Conservation (phyloP, 73 alveolate genomes). For the Tetrahymena elliotti region DNA sequence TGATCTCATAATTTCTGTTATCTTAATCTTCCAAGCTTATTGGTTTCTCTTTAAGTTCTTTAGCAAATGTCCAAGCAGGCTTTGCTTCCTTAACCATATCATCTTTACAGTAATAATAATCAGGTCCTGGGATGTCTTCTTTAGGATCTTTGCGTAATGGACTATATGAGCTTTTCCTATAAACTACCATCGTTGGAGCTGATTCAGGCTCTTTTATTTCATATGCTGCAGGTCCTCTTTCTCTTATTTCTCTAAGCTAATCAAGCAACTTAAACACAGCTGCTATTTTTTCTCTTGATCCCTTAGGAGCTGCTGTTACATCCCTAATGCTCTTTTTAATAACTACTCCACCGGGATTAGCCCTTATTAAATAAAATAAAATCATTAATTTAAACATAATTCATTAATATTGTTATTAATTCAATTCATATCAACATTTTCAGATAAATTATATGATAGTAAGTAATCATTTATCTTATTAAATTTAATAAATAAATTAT, state of each 20-base stretch:
- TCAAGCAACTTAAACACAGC: conserved; percentile 5
- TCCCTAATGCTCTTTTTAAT: neutral
- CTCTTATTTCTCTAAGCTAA: conserved; percentile 10
- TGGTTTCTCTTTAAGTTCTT: conserved; percentile 12
- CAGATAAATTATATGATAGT: too few relatives aligned
- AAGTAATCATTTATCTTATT: too few relatives aligned
- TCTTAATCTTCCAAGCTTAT: conserved; percentile 21
- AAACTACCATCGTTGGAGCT: conserved; percentile 37
- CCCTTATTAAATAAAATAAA: neutral
- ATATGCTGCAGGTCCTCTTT: conserved; percentile 28
- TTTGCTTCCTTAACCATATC: conserved; percentile 18
- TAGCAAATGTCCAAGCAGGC: conserved; percentile 6
- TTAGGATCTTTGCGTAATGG: conserved; percentile 30
- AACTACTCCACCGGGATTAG: neutral
- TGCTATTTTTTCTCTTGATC: conserved; percentile 29
- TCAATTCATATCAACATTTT: too few relatives aligned
- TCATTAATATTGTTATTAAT: too few relatives aligned
- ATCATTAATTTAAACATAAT: too few relatives aligned
- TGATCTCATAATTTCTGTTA: neutral
- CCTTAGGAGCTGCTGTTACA: conserved; percentile 20
- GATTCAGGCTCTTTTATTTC: conserved; percentile 2
- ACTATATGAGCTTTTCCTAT: conserved; percentile 1
- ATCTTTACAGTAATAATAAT: conserved; percentile 39
- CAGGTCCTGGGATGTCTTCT: conserved; percentile 36
- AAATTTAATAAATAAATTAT: too few relatives aligned